Evolutionary conservation across 192 early-diverging fungal genomes (phyloP), one percentile per base, ranked within the genome.

Genomic region (Chytriomyces sp.): DNA sequence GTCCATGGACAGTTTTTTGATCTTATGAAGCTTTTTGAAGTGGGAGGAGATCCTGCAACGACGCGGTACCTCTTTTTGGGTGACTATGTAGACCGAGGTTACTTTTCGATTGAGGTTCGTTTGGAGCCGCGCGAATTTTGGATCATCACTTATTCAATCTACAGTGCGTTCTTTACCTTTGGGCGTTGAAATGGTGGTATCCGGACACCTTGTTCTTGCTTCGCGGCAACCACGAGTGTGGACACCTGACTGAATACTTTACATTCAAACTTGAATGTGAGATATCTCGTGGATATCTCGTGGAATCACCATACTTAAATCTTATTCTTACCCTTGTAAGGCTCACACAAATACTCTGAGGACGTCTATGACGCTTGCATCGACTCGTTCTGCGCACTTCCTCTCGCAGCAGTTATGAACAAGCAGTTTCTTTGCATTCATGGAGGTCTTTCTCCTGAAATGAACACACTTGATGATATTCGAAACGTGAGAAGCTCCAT

Each of bases 1-100:
- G 91, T 98, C 68, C 96, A 98, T 77, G 96, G 96, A n/a, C 96
- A 98, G 74, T 98, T 90, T 75, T 98, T 90, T 77, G 96, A 98
- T 79, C 80, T 98, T 74, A 93, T 98, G 93, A 97, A 98, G 79
- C 86, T 98, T 31, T 95, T 98, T 82, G 95, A 97, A 75, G 94
- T 98, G 6, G 96, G 96, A 40, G 96, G 96, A 52, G 90, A 94
- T 77, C 95, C 95, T 19, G 91, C 89, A 1, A 89, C 86, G 33
- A 98, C 96, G 2, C 83, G 91, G 31, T 98, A 98, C 73, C 84
- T 98, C 26, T 98, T 98, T 65, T 76, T 98, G 64, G 96, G 96
- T 34, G 96, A 98, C 77, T 98, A 96, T 80, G 96, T 98, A 5
- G 96, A 96, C 77, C 85, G 96, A 72, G 96, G 96, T 22, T 98